These are phyloP conservation scores for Hypoxylon subgilvum DNA, from an alignment of 495 filamentous ascomycete genomes.

Conservation along the genomic window DNA sequence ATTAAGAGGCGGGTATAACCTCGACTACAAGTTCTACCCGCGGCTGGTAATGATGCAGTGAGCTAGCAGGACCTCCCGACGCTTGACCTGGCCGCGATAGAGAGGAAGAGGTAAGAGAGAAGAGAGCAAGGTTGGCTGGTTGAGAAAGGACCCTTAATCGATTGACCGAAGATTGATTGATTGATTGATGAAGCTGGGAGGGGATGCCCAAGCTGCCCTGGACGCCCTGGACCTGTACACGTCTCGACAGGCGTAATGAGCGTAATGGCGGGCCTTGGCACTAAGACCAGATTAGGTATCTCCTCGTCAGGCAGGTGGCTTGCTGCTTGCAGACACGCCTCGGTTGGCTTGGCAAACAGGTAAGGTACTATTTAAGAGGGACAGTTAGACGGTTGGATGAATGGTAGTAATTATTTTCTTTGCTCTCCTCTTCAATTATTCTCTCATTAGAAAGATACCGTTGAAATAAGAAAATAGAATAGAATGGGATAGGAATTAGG, in stretches of 20 bases:
- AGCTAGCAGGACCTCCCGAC: conserved; percentile 14
- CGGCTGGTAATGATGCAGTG: conserved; percentile 7
- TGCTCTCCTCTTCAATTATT: no score
- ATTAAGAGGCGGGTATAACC: neutral
- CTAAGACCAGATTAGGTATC: conserved; percentile 5
- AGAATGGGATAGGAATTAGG: no score
- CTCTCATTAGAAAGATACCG: no score
- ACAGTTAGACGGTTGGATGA: no score
- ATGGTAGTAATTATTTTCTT: no score
- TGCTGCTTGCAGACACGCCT: no score
- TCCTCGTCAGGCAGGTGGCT: neutral
- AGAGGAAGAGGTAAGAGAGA: neutral
- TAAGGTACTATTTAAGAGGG: no score
- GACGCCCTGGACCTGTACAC: no score
- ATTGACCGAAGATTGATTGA: no score
- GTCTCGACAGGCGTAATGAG: conserved; percentile 9
- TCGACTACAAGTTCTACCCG: conserved; percentile 13
- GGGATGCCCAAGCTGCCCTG: conserved; percentile 18
- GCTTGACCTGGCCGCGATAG: conserved; percentile 10
- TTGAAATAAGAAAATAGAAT: no score
- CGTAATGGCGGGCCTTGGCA: conserved; percentile 32
- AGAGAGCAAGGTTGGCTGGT: neutral
- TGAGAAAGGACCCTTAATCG: conserved; percentile 6
- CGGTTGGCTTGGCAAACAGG: no score
- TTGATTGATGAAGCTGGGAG: conserved; percentile 24